phyloP scores from a whole-genome alignment of 2,329 filamentous ascomycete genomes.

The Claviceps maximensis region DNA sequence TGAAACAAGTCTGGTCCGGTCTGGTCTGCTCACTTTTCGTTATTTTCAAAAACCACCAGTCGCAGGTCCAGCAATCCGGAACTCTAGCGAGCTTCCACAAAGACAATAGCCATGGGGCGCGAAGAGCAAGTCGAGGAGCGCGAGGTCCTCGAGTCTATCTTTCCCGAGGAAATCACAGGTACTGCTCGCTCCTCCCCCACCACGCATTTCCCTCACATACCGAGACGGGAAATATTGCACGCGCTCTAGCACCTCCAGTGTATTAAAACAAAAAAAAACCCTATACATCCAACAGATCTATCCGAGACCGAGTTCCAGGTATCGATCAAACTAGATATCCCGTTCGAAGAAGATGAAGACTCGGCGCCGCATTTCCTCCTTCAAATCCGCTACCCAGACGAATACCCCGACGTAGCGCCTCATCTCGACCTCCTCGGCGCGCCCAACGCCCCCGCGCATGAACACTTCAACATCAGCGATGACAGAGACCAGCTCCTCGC shows the following conservation, averaged over 20 bases:
- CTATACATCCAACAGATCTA: constrained; percentile 49
- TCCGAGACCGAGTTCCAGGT: constrained; percentile 84
- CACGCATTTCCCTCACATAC: not conserved
- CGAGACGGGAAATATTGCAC: too few relatives aligned
- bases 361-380: constrained; percentile 64
- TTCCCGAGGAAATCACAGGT: constrained; percentile 95
- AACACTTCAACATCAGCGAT: constrained; percentile 63
- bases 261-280: too few relatives aligned
- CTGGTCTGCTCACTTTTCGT: not conserved
- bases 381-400: constrained; percentile 76
- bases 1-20: not conserved
- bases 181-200: constrained; percentile 1
- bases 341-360: constrained; percentile 39
- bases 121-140: constrained; percentile 95
- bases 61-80: not conserved
- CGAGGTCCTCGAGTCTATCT: constrained; percentile 96
- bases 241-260: too few relatives aligned
- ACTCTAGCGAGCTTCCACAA: not conserved
- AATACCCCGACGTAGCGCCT: constrained; percentile 81
- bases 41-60: not conserved
- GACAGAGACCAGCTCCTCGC: constrained; percentile 67
- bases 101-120: constrained; percentile 37
- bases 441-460: constrained; percentile 54
- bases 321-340: constrained; percentile 69
- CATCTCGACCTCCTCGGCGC: constrained; percentile 65